Conservation (phyloP, 306 rosid species). For the Sicyos baderoa region DNA sequence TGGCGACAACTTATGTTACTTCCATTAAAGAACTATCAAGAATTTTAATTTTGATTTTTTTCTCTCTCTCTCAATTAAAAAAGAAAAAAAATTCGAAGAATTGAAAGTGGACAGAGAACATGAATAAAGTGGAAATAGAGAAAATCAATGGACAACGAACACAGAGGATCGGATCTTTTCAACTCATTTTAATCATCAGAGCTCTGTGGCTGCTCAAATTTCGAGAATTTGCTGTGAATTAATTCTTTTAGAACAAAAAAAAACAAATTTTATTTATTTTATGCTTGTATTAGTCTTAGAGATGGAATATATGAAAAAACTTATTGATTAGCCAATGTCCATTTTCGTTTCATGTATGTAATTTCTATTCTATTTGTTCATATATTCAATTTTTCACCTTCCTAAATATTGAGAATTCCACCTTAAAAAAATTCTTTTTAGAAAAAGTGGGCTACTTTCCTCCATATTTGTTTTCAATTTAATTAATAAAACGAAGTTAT, state of each 20-base stretch:
- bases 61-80: background rate
- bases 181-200: slow-evolving; percentile 4
- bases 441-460: too few species aligned
- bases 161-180: slow-evolving; percentile 16
- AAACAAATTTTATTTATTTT: slow-evolving; percentile 9
- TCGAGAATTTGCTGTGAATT: slow-evolving; percentile 12
- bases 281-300: background rate
- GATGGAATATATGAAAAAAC: background rate
- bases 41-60: background rate
- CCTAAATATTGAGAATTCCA: too few species aligned
- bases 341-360: too few species aligned
- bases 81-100: background rate
- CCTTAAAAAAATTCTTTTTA: too few species aligned
- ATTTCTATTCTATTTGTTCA: too few species aligned
- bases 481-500: too few species aligned
- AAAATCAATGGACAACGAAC: slow-evolving; percentile 14
- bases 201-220: slow-evolving; percentile 13
- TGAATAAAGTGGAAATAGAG: slow-evolving; percentile 27
- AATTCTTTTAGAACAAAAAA: slow-evolving; percentile 1
- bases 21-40: slow-evolving; percentile 26
- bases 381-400: too few species aligned
- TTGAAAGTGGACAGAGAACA: slow-evolving; percentile 16
- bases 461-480: too few species aligned
- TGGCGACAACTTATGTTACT: slow-evolving; percentile 46
- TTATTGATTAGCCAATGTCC: slow-evolving; percentile 6